Evolutionary conservation across 2,329 filamentous ascomycete genomes (phyloP), one percentile per base, ranked within the genome.

Genomic region (Aspergillus sp.): DNA sequence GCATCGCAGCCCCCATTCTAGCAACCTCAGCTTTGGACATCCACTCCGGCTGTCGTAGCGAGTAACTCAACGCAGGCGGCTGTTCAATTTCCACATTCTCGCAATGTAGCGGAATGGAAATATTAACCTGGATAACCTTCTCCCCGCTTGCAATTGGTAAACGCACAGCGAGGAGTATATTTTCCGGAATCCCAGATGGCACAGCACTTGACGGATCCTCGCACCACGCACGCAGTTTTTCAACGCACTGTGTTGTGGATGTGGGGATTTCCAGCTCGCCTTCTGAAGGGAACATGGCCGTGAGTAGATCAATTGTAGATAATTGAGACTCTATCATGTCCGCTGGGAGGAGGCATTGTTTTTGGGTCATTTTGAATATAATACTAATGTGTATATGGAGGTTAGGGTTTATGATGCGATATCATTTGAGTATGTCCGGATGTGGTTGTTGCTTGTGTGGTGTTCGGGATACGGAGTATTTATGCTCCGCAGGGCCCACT

Each of bases 1-100:
- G 70, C 27, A 77, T 67, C 5, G 61, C 59, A 0, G 63, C 42
- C 3, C 65, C 64, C 5, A 79, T 46, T 5, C 47, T 49, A 0
- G 67, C 58, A 0, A 71, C 54, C 19, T 76, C 70, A 6, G 73
- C 71, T 52, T 72, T 77, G 44, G 67, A 77, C 61, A 79, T 68
- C 76, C 76, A 79, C 0, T 60, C 53, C 1, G 76, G 74, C 36
- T 78, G 75, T 6, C 72, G 71, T 7, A 77, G 53, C 4, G 70
- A 49, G 42, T 60, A 64, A 12, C 33, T 48, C 7, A 55, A 27
- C 34, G 55, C 13, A 2, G 60, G 61, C 6, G 57, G 52, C 10
- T 59, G 51, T 4, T 57, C 54, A 9, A 47, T 46, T 1, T 47
- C 49, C 5, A 45, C 33, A 7, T 44, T 32, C 3, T 46, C 44